These are phyloP conservation scores for Ploettnerulaceae sp. DNA, from an alignment of 2,329 filamentous ascomycete genomes.

Conservation along the genomic window DNA sequence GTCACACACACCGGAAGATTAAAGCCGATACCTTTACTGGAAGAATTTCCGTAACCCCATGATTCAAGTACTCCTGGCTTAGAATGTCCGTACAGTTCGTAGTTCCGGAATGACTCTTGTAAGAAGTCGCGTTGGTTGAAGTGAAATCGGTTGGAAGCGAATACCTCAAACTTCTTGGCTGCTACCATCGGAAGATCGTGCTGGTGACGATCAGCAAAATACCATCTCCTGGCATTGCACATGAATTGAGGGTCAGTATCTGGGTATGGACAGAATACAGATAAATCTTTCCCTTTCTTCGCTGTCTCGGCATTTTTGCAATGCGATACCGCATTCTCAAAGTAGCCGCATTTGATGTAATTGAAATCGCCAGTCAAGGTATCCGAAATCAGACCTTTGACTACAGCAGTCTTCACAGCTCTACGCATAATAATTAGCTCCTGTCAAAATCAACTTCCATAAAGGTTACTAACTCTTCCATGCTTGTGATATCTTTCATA, in stretches of 20 bases:
- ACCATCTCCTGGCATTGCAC: constrained; percentile 9
- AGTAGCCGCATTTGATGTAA: constrained; percentile 12
- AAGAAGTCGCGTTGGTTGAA: constrained; percentile 2
- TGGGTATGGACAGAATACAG: constrained; percentile 9
- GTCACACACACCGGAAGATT: constrained; percentile 7
- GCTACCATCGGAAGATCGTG: constrained; percentile 2
- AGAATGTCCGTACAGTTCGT: neutral
- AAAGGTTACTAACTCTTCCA: constrained; percentile 5
- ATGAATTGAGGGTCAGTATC: constrained; percentile 10
- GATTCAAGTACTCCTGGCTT: neutral
- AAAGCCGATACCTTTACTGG: constrained; percentile 4
- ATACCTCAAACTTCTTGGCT: constrained; percentile 2
- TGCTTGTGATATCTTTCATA: constrained; percentile 1
- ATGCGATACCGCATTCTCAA: neutral
- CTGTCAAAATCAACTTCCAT: neutral
- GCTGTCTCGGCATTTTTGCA: constrained; percentile 4
- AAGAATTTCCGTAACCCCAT: neutral
- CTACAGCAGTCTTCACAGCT: neutral
- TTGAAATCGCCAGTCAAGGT: constrained; percentile 2
- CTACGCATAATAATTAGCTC: constrained; percentile 4
- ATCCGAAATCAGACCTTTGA: constrained; percentile 6
- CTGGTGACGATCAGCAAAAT: neutral
- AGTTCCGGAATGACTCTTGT: constrained; percentile 3
- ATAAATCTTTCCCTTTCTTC: neutral
- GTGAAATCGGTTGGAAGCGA: constrained; percentile 3